Percentiles rank a stretch among this genome's conserved stretches.
These are phyloP conservation scores for Xylaria cubensis DNA, from an alignment of 495 filamentous ascomycete species.

Conservation along the genomic window DNA sequence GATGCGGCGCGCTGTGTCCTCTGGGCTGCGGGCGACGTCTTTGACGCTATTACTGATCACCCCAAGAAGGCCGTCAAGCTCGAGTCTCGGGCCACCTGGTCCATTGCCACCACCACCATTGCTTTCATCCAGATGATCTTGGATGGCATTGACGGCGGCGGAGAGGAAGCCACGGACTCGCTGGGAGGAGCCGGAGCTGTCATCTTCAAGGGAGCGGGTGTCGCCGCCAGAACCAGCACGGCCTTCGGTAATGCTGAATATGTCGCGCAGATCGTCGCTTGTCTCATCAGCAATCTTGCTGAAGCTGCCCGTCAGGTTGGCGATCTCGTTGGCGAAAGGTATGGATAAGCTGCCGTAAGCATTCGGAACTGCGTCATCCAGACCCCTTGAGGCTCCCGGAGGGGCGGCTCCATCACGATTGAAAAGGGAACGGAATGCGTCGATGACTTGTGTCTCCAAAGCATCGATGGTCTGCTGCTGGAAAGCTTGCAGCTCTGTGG, in stretches of 20 bases:
- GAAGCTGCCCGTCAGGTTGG: slow-evolving; percentile 40
- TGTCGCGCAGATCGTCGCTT: slow-evolving; percentile 43
- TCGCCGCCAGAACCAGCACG: slow-evolving; percentile 2
- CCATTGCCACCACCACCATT: slow-evolving; percentile 10
- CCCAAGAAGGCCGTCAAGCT: slow-evolving; percentile 44
- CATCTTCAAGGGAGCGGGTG: slow-evolving; percentile 11
- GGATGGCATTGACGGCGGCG: slow-evolving; percentile 40
- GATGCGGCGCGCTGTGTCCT: slow-evolving; percentile 45
- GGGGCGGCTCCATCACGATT: slow-evolving; percentile 30
- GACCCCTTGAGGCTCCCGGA: slow-evolving; percentile 17
- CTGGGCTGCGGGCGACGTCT: slow-evolving; percentile 42
- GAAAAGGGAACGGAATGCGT: slow-evolving; percentile 44
- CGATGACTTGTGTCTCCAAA: slow-evolving; percentile 40
- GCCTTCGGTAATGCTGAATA: slow-evolving; percentile 42
- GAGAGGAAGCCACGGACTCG: slow-evolving; percentile 34
- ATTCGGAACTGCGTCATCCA: slow-evolving; percentile 36
- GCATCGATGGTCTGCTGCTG: slow-evolving; percentile 45
- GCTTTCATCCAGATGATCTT: slow-evolving; percentile 36
- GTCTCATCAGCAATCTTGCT: slow-evolving; percentile 36
- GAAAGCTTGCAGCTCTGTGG: slow-evolving; percentile 41
- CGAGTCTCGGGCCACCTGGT: slow-evolving; percentile 32
- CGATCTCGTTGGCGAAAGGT: slow-evolving; percentile 46
- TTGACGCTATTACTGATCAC: slow-evolving; percentile 44
- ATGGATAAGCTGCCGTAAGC: slow-evolving; percentile 41
- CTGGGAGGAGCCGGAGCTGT: slow-evolving; percentile 25